Percentiles rank a stretch among this genome's conserved stretches.
These are phyloP conservation scores for Hypholoma sublateritium DNA, from an alignment of 768 basidiomycete genomes.

Conservation along the genomic window DNA sequence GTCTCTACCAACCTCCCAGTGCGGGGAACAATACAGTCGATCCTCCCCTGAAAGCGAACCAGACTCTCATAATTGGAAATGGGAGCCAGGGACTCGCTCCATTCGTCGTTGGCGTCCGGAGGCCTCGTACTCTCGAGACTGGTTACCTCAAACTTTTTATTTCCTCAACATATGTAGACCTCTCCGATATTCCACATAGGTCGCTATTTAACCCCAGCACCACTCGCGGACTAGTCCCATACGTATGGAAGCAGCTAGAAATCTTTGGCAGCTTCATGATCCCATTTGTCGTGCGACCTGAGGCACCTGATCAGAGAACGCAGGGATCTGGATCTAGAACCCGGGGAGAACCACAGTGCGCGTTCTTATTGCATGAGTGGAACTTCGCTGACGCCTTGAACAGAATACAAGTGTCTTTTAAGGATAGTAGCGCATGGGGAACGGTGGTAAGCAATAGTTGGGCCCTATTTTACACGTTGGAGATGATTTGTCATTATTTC, in stretches of 20 bases:
- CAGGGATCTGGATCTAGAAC: not conserved
- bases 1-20: not conserved
- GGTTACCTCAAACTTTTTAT: constrained; percentile 3
- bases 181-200: constrained; percentile 3
- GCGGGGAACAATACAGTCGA: not conserved
- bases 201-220: not conserved
- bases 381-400: not conserved
- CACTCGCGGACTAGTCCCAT: not conserved
- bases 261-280: not conserved
- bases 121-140: constrained; percentile 5
- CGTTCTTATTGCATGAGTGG: not conserved
- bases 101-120: not conserved
- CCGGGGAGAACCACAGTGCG: not conserved
- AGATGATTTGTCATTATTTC: not conserved
- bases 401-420: not conserved
- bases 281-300: not conserved
- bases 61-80: not conserved
- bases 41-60: not conserved
- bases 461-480: not conserved
- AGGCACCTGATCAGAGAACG: not conserved
- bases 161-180: not conserved
- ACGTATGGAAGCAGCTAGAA: not conserved
- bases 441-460: not conserved
- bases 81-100: not conserved
- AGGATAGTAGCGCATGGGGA: not conserved